Percentiles rank a stretch among this genome's conserved stretches.
These are phyloP conservation scores for Thermothielavioides terrestris DNA, from an alignment of 495 filamentous ascomycete species.

Conservation along the genomic window DNA sequence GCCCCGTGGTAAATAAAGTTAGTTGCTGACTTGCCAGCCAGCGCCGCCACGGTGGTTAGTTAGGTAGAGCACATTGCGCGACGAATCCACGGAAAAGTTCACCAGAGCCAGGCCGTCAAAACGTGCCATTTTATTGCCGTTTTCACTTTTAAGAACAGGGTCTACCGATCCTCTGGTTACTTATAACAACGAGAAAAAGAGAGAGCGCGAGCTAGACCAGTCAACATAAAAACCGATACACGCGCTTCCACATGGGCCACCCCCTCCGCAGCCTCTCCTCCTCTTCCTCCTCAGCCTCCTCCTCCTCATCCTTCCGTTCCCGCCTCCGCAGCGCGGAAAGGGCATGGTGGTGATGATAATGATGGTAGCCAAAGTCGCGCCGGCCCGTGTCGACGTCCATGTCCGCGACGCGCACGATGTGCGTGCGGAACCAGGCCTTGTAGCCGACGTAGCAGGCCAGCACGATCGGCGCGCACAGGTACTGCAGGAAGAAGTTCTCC, in stretches of 20 bases:
- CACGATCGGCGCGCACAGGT: conserved; percentile 79
- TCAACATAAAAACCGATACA: conserved; percentile 49
- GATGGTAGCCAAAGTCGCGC: conserved; percentile 79
- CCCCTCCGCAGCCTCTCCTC: conserved; percentile 52
- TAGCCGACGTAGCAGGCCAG: conserved; percentile 65
- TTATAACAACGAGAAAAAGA: not conserved
- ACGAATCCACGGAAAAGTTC: no score
- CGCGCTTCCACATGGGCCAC: conserved; percentile 84
- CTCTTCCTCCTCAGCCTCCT: conserved; percentile 84
- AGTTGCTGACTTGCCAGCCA: no score
- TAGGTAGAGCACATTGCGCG: no score
- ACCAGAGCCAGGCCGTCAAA: no score
- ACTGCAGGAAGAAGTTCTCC: conserved; percentile 66
- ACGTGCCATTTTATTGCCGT: no score
- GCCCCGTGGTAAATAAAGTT: no score
- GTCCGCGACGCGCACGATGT: conserved; percentile 51
- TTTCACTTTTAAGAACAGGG: no score
- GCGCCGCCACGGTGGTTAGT: no score
- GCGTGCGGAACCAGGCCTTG: conserved; percentile 68
- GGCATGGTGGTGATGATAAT: no score
- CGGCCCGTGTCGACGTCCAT: conserved; percentile 89
- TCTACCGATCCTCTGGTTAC: no score
- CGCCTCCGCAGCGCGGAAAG: conserved; percentile 61
- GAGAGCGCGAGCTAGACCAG: not conserved
- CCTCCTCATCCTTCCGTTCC: conserved; percentile 62